phyloP scores from a whole-genome alignment of 108 stramenopile species.

The Nitzschia putrida region DNA sequence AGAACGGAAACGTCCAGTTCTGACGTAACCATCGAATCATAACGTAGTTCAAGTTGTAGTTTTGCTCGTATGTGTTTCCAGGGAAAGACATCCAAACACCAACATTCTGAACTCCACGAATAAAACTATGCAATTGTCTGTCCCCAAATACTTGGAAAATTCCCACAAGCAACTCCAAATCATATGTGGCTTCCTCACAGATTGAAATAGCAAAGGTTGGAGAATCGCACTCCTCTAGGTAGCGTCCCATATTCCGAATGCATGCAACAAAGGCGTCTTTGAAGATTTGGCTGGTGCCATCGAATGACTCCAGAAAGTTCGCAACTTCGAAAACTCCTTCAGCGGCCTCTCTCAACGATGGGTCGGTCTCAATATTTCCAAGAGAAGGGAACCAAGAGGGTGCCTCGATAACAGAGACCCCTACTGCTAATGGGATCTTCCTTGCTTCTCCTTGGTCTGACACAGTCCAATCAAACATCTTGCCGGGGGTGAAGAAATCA shows the following conservation, averaged over 20 bases:
- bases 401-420: background rate
- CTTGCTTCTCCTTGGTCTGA: background rate
- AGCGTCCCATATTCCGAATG: background rate
- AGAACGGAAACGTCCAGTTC: slow-evolving; percentile 7
- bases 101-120: background rate
- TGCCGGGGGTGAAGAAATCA: background rate
- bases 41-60: slow-evolving; percentile 11
- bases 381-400: slow-evolving; percentile 4
- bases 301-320: slow-evolving; percentile 1
- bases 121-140: background rate
- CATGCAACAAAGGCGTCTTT: background rate
- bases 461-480: background rate
- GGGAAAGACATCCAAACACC: background rate
- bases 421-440: background rate
- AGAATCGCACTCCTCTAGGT: background rate
- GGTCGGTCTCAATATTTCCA: background rate
- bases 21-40: slow-evolving; percentile 3
- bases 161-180: slow-evolving; percentile 5
- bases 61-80: slow-evolving; percentile 3
- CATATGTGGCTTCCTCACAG: slow-evolving; percentile 10
- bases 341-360: background rate
- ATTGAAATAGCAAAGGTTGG: background rate
- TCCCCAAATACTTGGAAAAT: slow-evolving; percentile 1
- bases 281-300: background rate
- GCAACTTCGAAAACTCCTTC: slow-evolving; percentile 12